phyloP scores from a whole-genome alignment of 495 filamentous ascomycete species.

The Rhypophila decipiens region DNA sequence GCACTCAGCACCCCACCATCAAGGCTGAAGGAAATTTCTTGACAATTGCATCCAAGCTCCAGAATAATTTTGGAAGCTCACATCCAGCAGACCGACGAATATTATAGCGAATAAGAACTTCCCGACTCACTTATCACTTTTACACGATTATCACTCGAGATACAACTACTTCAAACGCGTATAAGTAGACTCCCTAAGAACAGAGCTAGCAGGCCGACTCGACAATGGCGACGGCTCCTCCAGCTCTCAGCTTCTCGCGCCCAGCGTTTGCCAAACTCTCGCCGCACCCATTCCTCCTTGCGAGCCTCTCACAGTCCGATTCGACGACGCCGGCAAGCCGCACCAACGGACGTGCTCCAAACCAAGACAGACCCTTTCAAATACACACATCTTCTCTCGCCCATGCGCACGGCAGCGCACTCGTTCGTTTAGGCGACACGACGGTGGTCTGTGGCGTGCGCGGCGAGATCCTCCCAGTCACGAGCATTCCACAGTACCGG shows the following conservation, averaged over 20 bases:
- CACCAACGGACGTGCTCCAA: conserved; percentile 69
- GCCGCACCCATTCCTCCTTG: conserved; percentile 81
- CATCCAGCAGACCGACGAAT: no score
- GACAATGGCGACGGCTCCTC: conserved; percentile 19
- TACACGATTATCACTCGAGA: no score
- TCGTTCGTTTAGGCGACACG: conserved; percentile 83
- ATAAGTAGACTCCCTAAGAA: no score
- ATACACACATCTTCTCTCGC: conserved; percentile 75
- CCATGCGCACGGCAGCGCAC: conserved; percentile 81
- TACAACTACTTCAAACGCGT: no score
- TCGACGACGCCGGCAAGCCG: conserved; percentile 50
- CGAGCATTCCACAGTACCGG: conserved; percentile 60
- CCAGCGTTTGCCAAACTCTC: conserved; percentile 84
- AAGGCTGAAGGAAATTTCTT: conserved; percentile 17
- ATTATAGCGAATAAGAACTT: no score
- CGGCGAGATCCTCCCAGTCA: conserved; percentile 72
- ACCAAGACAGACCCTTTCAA: conserved; percentile 60
- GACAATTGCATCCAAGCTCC: no score
- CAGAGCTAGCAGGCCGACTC: background rate
- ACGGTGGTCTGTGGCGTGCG: conserved; percentile 87
- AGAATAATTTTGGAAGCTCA: no score
- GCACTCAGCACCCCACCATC: conserved; percentile 4
- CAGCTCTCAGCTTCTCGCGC: conserved; percentile 62
- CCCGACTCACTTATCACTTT: no score
- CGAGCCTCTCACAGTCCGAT: conserved; percentile 64